A percentile compares a stretch with the other conserved stretches of the same genome.
Conservation (phyloP, 2,329 filamentous ascomycete species). For the Exophiala oligosperma region DNA sequence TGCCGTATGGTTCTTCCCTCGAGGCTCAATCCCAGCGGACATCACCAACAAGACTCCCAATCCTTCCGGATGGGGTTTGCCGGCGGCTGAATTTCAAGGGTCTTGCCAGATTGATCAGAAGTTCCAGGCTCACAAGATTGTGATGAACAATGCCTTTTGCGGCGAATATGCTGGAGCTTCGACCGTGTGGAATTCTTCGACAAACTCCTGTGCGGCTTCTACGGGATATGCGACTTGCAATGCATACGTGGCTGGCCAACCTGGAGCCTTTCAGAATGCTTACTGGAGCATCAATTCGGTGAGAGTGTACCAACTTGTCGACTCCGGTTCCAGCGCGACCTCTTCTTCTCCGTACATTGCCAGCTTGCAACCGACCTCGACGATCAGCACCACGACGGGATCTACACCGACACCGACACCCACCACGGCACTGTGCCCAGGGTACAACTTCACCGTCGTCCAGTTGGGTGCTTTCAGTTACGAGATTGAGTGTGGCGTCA, state of each 20-base stretch:
- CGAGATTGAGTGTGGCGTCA: constrained; percentile 25
- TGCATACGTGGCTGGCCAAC: constrained; percentile 25
- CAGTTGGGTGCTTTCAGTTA: constrained; percentile 18
- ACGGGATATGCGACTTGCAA: constrained; percentile 23
- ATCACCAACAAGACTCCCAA: constrained; percentile 42
- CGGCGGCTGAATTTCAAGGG: constrained; percentile 61
- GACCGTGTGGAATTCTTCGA: constrained; percentile 24
- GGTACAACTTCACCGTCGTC: constrained; percentile 26
- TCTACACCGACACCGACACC: constrained; percentile 10
- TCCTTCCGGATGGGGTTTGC: constrained; percentile 43
- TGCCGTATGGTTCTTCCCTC: constrained; percentile 49
- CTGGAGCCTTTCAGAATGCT: constrained; percentile 24
- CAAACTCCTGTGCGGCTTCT: constrained; percentile 19
- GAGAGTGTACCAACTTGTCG: constrained; percentile 27
- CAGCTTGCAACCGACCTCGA: constrained; percentile 20
- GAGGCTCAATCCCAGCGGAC: constrained; percentile 42
- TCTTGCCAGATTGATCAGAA: constrained; percentile 66
- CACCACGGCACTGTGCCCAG: constrained; percentile 21
- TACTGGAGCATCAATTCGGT: constrained; percentile 30
- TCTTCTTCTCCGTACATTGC: constrained; percentile 22
- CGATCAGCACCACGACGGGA: constrained; percentile 12
- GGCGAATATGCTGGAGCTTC: constrained; percentile 75
- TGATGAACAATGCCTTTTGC: constrained; percentile 79
- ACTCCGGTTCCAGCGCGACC: constrained; percentile 8
- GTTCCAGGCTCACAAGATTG: constrained; percentile 68